Percentiles rank a stretch among this genome's conserved stretches.
phyloP scores from a whole-genome alignment of 2,329 filamentous ascomycete genomes.

The Talaromyces piceae region DNA sequence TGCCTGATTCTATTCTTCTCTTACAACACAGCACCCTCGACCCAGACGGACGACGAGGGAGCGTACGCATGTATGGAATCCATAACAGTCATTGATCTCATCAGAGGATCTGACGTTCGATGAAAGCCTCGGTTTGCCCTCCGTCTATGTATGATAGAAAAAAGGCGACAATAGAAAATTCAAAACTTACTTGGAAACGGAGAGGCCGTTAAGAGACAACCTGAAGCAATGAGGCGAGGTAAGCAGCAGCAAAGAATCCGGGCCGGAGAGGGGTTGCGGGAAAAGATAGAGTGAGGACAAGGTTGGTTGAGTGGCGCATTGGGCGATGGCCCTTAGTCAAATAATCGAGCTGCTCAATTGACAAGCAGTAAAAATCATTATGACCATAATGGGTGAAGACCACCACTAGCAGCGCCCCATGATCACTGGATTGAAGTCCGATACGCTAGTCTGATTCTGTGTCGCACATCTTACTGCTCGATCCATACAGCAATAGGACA shows the following conservation, averaged over 20 bases:
- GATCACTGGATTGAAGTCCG: neutral
- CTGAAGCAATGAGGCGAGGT: slow-evolving; percentile 1
- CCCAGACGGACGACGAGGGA: neutral
- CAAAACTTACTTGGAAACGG: neutral
- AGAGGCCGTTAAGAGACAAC: neutral
- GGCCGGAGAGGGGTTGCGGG: slow-evolving; percentile 11
- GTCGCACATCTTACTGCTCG: neutral
- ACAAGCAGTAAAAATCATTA: neutral
- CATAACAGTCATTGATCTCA: neutral
- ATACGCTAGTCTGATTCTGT: neutral
- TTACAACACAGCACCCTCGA: no score
- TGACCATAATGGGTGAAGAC: neutral
- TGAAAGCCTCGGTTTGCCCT: neutral
- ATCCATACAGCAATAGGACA: neutral
- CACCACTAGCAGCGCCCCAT: neutral
- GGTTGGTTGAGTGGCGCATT: neutral
- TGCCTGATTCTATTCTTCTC: neutral
- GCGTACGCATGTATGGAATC: neutral
- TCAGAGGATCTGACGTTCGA: neutral
- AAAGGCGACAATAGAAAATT: neutral
- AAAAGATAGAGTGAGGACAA: slow-evolving; percentile 9
- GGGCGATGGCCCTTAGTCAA: neutral
- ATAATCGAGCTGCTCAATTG: neutral
- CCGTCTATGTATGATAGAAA: neutral
- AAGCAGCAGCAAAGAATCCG: neutral